Evolutionary conservation across 176 grass and related monocot genomes (phyloP).

Genomic region (Alloteropsis semialata): DNA sequence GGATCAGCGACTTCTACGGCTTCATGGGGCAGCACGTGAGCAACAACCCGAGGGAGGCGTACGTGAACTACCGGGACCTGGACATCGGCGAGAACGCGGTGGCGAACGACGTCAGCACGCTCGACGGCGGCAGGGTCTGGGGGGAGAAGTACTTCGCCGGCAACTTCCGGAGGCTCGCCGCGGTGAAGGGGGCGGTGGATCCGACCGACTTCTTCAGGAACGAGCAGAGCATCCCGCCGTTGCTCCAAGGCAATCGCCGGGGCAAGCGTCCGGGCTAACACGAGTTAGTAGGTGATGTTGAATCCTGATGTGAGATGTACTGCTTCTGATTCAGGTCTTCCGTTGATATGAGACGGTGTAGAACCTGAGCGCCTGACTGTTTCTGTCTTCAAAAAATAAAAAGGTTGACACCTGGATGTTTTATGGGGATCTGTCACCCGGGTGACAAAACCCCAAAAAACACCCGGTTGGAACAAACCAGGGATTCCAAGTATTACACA

Average conservation of each 20-base stretch:
- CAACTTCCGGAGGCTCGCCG: slow-evolving; percentile 49
- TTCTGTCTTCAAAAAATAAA: neutral
- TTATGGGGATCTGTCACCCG: no score
- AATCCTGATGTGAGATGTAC: neutral
- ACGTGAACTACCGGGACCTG: slow-evolving; percentile 53
- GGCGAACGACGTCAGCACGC: neutral
- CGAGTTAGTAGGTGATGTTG: neutral
- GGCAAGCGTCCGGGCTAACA: neutral
- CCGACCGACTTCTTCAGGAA: slow-evolving; percentile 44
- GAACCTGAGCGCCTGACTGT: neutral
- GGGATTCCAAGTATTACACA: no score
- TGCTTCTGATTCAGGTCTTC: neutral
- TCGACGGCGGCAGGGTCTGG: slow-evolving; percentile 20
- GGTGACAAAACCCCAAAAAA: no score
- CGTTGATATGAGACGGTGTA: neutral
- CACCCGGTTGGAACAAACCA: no score
- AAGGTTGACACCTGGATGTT: no score
- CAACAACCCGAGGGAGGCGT: slow-evolving; percentile 42
- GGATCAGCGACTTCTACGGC: slow-evolving; percentile 21
- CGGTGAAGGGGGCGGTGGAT: slow-evolving; percentile 19
- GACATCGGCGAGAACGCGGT: slow-evolving; percentile 48
- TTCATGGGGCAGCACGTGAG: slow-evolving; percentile 30
- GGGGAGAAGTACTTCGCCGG: slow-evolving; percentile 35
- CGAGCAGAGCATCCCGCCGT: slow-evolving; percentile 50
- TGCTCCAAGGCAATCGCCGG: neutral